A percentile compares a stretch with the other conserved stretches of the same genome.
These are phyloP conservation scores for Scleroderma bovista DNA, from an alignment of 768 basidiomycete genomes.

Conservation along the genomic window DNA sequence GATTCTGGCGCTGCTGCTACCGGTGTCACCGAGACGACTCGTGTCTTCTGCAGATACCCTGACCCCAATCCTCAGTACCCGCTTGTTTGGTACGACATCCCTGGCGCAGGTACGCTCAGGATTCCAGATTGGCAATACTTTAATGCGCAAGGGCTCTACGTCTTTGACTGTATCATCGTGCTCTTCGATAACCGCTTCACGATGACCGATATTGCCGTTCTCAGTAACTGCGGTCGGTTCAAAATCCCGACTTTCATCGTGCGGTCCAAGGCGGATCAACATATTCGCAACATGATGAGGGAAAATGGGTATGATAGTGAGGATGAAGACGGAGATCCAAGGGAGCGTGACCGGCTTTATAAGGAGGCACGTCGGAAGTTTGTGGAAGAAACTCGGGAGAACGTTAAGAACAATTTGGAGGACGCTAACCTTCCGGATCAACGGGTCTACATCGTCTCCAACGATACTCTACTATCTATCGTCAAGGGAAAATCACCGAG, in stretches of 20 bases:
- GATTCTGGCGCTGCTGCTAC: constrained; percentile 21
- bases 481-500: background rate
- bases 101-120: constrained; percentile 29
- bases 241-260: constrained; percentile 31
- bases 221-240: constrained; percentile 25
- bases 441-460: constrained; percentile 11
- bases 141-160: constrained; percentile 30
- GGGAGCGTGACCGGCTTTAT: constrained; percentile 4
- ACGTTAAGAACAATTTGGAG: constrained; percentile 3
- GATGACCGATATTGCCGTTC: constrained; percentile 29
- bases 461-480: constrained; percentile 5
- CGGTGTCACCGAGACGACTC: constrained; percentile 27
- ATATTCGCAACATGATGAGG: constrained; percentile 20
- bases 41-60: constrained; percentile 19
- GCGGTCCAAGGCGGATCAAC: constrained; percentile 33
- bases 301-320: constrained; percentile 20
- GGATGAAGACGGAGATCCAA: constrained; percentile 8
- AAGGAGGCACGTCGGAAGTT: constrained; percentile 1
- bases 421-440: constrained; percentile 4
- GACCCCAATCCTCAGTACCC: constrained; percentile 15
- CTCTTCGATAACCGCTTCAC: constrained; percentile 31
- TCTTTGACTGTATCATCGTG: constrained; percentile 31
- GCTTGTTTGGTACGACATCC: constrained; percentile 32
- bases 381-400: constrained; percentile 8
- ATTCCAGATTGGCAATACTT: constrained; percentile 33